phyloP scores from a whole-genome alignment of 495 filamentous ascomycete genomes.

The Penicillium bovifimosum region DNA sequence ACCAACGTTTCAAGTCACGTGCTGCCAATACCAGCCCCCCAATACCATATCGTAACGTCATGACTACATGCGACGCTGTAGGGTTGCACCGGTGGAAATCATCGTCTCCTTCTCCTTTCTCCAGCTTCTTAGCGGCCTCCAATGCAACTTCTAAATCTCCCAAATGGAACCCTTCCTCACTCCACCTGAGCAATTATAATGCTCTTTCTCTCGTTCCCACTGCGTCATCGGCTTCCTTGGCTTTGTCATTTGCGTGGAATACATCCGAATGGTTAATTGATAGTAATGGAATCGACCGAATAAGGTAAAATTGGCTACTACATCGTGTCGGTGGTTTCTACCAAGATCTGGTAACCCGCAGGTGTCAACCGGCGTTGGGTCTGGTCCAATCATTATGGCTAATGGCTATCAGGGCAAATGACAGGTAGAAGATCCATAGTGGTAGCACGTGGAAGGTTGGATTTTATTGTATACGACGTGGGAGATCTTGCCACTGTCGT shows the following conservation, averaged over 20 bases:
- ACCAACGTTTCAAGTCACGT: conserved; percentile 1
- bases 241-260: conserved; percentile 18
- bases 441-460: background rate
- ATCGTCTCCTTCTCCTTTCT: background rate
- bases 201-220: background rate
- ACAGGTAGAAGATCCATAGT: conserved; percentile 10
- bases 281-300: conserved; percentile 7
- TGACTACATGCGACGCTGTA: conserved; percentile 22
- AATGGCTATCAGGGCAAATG: conserved; percentile 6
- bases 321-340: background rate
- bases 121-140: conserved; percentile 20
- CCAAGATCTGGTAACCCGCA: background rate
- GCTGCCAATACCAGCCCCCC: background rate
- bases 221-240: conserved; percentile 4
- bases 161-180: conserved; percentile 21
- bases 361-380: background rate
- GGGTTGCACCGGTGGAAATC: conserved; percentile 19
- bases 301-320: background rate
- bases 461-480: conserved; percentile 5
- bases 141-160: conserved; percentile 30
- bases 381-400: background rate
- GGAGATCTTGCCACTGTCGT: conserved; percentile 21
- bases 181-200: conserved; percentile 3
- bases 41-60: conserved; percentile 13
- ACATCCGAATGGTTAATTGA: background rate